Evolutionary conservation across 1,284 basidiomycete species (phyloP).

Genomic region (Abortiporus biennis): DNA sequence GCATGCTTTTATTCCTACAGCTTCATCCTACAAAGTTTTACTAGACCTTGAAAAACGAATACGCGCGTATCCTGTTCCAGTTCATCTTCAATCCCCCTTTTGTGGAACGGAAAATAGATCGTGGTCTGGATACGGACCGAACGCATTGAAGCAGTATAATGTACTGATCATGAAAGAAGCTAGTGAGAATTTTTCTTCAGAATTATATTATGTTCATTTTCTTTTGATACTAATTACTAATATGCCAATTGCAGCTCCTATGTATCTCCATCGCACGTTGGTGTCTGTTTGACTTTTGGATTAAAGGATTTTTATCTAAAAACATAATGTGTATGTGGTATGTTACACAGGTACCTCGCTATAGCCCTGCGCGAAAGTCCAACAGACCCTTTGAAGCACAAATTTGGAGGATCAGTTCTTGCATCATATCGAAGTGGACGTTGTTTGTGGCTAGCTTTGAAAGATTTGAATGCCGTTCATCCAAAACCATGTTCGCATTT

Average conservation of each 20-base stretch:
- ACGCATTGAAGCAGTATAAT: slow-evolving; percentile 41
- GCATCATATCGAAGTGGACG: slow-evolving; percentile 39
- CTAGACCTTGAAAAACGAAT: slow-evolving; percentile 42
- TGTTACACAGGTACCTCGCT: slow-evolving; percentile 32
- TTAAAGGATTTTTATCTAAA: too few relatives aligned
- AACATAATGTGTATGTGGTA: too few relatives aligned
- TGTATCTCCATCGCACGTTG: slow-evolving; percentile 42
- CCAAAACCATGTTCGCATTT: slow-evolving; percentile 25
- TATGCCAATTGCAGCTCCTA: too few relatives aligned
- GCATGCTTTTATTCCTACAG: slow-evolving; percentile 31
- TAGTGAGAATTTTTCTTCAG: slow-evolving; percentile 38
- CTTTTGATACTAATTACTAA: too few relatives aligned
- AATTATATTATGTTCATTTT: too few relatives aligned
- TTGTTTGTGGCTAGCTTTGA: slow-evolving; percentile 33
- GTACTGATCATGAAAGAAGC: slow-evolving; percentile 34
- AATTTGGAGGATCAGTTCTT: slow-evolving; percentile 42
- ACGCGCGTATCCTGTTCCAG: slow-evolving; percentile 37
- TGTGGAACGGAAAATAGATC: slow-evolving; percentile 20
- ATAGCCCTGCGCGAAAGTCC: slow-evolving; percentile 37
- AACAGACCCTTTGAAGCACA: slow-evolving; percentile 35
- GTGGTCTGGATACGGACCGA: slow-evolving; percentile 34
- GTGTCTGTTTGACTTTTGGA: too few relatives aligned
- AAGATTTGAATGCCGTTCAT: slow-evolving; percentile 33
- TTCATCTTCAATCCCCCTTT: too few relatives aligned
- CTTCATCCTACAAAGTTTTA: slow-evolving; percentile 29